Evolutionary conservation across 768 basidiomycete genomes (phyloP).

Genomic region (Pleurotus pulmonarius): DNA sequence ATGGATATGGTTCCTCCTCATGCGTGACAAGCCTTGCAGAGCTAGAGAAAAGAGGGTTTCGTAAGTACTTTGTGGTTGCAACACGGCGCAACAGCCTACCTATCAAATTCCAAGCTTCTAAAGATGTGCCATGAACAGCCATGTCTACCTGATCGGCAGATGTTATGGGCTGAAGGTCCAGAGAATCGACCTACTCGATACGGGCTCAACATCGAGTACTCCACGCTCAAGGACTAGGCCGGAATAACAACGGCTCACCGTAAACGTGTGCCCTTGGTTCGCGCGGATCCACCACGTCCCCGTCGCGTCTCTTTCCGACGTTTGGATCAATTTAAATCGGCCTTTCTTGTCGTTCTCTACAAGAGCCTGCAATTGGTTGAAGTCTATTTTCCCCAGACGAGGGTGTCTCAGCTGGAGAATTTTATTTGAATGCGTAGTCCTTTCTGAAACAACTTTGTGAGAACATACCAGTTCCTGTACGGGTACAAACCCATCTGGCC

Average conservation of each 20-base stretch:
- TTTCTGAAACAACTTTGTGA: no score
- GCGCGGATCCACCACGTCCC: slow-evolving; percentile 62
- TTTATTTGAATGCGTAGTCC: neutral
- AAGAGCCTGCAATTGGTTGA: slow-evolving; percentile 39
- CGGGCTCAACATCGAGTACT: neutral
- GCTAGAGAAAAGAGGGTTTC: slow-evolving; percentile 27
- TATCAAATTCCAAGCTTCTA: slow-evolving; percentile 51
- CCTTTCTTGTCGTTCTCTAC: slow-evolving; percentile 50
- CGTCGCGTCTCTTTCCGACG: neutral
- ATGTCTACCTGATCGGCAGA: slow-evolving; percentile 45
- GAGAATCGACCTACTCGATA: slow-evolving; percentile 33
- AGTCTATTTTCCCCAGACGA: slow-evolving; percentile 47
- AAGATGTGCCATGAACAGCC: slow-evolving; percentile 62
- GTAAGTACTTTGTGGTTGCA: neutral
- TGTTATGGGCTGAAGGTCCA: slow-evolving; percentile 38
- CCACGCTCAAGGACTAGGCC: neutral
- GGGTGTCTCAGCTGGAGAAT: slow-evolving; percentile 48
- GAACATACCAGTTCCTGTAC: slow-evolving; percentile 69
- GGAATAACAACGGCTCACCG: slow-evolving; percentile 28
- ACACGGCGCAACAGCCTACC: slow-evolving; percentile 27
- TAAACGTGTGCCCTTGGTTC: slow-evolving; percentile 65
- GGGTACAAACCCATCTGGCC: slow-evolving; percentile 73
- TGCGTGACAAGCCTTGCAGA: slow-evolving; percentile 53
- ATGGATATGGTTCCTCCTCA: slow-evolving; percentile 74
- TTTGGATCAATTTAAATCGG: slow-evolving; percentile 34